These are phyloP conservation scores for Pseudocercospora crystallina DNA, from an alignment of 2,329 filamentous ascomycete species.

Conservation along the genomic window DNA sequence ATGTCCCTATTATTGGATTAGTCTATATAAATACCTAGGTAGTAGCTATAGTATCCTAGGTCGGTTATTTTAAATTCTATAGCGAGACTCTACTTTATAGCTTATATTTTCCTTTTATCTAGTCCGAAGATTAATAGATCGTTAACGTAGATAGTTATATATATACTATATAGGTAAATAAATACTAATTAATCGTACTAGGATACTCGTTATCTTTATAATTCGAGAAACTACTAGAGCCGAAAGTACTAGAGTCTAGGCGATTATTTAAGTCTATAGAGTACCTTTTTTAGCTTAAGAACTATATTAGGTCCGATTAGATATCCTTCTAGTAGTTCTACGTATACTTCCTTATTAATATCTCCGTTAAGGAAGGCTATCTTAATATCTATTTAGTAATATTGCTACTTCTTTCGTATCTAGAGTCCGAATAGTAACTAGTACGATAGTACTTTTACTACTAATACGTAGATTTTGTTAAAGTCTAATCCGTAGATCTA, in stretches of 20 bases:
- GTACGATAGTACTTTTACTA: slow-evolving; percentile 10
- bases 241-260: slow-evolving; percentile 7
- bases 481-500: slow-evolving; percentile 12
- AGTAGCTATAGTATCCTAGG: slow-evolving; percentile 10
- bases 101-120: slow-evolving; percentile 2
- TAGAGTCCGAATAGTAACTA: slow-evolving; percentile 5
- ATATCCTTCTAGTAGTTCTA: slow-evolving; percentile 13
- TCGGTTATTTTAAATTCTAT: slow-evolving; percentile 13
- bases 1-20: neutral
- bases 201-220: neutral
- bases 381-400: slow-evolving; percentile 10
- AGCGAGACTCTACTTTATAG: slow-evolving; percentile 2
- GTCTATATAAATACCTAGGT: slow-evolving; percentile 5
- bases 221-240: slow-evolving; percentile 1
- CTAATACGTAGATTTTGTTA: slow-evolving; percentile 6
- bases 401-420: slow-evolving; percentile 4
- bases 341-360: slow-evolving; percentile 12
- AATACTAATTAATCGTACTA: slow-evolving; percentile 9
- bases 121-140: slow-evolving; percentile 14
- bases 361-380: slow-evolving; percentile 10
- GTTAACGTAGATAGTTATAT: slow-evolving; percentile 15
- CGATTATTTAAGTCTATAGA: slow-evolving; percentile 13
- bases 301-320: neutral
- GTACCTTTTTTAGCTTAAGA: slow-evolving; percentile 1
- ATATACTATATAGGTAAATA: neutral